Evolutionary conservation across 2,329 filamentous ascomycete species (phyloP).

Genomic region (Dothideomycetes sp.): DNA sequence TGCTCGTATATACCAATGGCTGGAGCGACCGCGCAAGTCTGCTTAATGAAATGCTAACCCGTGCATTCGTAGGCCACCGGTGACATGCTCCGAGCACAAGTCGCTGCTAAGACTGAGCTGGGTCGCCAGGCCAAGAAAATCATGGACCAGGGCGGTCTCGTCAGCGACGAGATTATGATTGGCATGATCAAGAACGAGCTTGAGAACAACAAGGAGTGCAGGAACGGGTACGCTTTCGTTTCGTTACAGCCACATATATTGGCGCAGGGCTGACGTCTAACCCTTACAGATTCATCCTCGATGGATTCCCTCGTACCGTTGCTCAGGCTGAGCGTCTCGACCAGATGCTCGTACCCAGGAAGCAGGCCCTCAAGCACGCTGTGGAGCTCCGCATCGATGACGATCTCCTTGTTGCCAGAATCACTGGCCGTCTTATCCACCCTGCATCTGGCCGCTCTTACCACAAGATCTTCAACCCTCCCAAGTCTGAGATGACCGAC

Average conservation of each 20-base stretch:
- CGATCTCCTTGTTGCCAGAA: constrained; percentile 81
- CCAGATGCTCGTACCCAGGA: constrained; percentile 68
- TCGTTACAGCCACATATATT: background rate
- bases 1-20: background rate
- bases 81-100: constrained; percentile 97
- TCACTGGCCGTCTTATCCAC: constrained; percentile 92
- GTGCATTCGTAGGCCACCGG: constrained; percentile 64
- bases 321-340: constrained; percentile 92
- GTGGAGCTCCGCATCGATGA: constrained; percentile 97
- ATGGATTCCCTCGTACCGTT: constrained; percentile 95
- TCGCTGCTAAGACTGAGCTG: constrained; percentile 90
- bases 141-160: constrained; percentile 95
- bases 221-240: constrained; percentile 71
- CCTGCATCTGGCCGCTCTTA: constrained; percentile 93
- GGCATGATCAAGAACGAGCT: constrained; percentile 99
- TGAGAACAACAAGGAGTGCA: constrained; percentile 87
- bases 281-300: constrained; percentile 76
- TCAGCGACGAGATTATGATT: constrained; percentile 98
- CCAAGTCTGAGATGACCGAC: constrained; percentile 87
- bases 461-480: constrained; percentile 98
- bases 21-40: no score
- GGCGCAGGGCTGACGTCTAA: constrained; percentile 8
- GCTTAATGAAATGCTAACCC: constrained; percentile 8
- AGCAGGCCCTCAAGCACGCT: constrained; percentile 84
- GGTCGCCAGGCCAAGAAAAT: constrained; percentile 99